Evolutionary conservation across 352 stramenopile species (phyloP), one percentile per base, ranked within the genome.

Genomic region (Nothophytophthora sp.): DNA sequence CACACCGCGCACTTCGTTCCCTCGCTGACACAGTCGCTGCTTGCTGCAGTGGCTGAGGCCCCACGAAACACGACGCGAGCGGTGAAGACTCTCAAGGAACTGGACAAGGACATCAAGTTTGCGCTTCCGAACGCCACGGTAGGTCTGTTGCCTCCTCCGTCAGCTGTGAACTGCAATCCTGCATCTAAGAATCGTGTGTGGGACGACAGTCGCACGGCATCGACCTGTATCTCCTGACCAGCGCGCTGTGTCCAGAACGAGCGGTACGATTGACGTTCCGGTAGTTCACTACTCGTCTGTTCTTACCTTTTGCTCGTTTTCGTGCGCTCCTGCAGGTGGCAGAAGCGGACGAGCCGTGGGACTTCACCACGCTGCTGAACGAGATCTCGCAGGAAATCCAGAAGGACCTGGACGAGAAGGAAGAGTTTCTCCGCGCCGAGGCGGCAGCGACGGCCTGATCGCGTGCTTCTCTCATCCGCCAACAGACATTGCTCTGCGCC

Each of bases 321-420:
- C 29, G 34, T 16, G n/a, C n/a, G n/a, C n/a, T n/a, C n/a, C 15
- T 18, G 15, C 42, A 92, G 81, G 73, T 92, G 3, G 44, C 54
- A 4, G 82, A 92, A 40, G 47, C 75, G 10, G 82, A 92, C 57
- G 79, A 90, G 19, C 36, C 60, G 18, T 92, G 82, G 82, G 77
- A 80, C 36, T 92, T 90, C 45, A 79, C 90, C 51, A 82, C 64
- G 38, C 52, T 90, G 19, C 63, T 92, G 7, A 90, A 90, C 55
- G 79, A 92, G 29, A 80, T 92, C 33, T 86, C 81, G 6, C 80
- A 89, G 24, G 78, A 92, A 36, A 80, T 92, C 46, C 78, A 92
- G 42, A 87, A 81, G 50, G 81, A 90, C 43, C 24, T 86, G 37
- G 81, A 92, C 55, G 78, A 92, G 34, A 86, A 87, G 38, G 81